Evolutionary conservation across 1,139 yeast genomes (phyloP).

Genomic region (Kodamaea sp.): DNA sequence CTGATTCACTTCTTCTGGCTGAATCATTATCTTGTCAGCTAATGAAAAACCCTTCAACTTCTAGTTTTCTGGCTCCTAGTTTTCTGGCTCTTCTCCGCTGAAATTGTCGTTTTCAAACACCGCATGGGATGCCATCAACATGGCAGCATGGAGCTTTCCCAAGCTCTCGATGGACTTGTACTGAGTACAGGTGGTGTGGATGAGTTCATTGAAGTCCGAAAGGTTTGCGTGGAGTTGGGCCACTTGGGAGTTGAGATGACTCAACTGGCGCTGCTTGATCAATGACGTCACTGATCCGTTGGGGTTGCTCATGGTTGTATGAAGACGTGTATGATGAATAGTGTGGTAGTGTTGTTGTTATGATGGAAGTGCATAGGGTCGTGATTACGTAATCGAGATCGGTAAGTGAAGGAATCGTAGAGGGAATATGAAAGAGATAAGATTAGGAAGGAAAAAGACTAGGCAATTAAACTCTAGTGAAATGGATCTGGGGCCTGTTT

Average conservation of each 20-base stretch:
- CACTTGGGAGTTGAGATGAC: conserved; percentile 63
- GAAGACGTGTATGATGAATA: neutral
- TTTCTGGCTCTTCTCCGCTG: conserved; percentile 9
- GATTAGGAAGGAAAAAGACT: too few species aligned
- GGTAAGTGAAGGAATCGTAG: neutral
- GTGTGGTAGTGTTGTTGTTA: neutral
- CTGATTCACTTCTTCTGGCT: too few species aligned
- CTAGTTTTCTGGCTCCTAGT: too few species aligned
- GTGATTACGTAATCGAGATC: neutral
- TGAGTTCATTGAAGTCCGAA: conserved; percentile 54
- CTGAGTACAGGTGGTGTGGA: conserved; percentile 56
- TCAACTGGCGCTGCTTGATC: conserved; percentile 52
- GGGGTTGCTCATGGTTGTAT: conserved; percentile 6
- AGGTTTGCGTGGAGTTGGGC: conserved; percentile 63
- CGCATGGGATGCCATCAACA: conserved; percentile 64
- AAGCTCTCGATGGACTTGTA: conserved; percentile 56
- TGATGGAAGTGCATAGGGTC: neutral
- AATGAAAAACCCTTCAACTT: too few species aligned
- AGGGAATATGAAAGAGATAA: too few species aligned
- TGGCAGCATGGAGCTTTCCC: conserved; percentile 62
- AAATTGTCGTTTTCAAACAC: conserved; percentile 55
- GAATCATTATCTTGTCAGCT: too few species aligned
- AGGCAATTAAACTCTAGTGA: too few species aligned
- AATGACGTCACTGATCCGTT: conserved; percentile 11
- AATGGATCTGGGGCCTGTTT: too few species aligned